Evolutionary conservation across 2,329 filamentous ascomycete species (phyloP).

Genomic region (Xylaria sp.): DNA sequence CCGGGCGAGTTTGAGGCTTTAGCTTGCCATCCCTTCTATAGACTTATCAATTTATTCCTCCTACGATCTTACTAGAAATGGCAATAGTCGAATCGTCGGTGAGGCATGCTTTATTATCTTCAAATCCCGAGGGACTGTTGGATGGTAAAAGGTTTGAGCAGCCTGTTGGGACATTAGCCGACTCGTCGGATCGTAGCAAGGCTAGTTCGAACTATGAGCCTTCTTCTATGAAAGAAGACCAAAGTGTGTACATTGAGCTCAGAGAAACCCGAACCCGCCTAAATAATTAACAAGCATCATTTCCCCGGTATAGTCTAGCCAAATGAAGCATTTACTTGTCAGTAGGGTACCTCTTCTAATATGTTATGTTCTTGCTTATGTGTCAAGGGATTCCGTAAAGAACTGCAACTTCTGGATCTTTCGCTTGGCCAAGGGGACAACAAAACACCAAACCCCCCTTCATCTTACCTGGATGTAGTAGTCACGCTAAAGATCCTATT

Average conservation of each 20-base stretch:
- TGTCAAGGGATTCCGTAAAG: neutral
- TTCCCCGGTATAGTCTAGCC: too few relatives aligned
- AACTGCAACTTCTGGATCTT: neutral
- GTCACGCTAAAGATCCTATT: neutral
- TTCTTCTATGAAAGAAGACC: neutral
- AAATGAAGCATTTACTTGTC: neutral
- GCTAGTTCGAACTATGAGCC: neutral
- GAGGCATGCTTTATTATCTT: neutral
- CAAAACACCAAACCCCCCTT: constrained; percentile 1
- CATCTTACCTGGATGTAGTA: constrained; percentile 19
- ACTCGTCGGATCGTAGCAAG: neutral
- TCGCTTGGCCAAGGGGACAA: neutral
- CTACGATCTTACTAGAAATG: constrained; percentile 25
- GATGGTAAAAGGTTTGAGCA: constrained; percentile 9
- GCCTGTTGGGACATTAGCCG: neutral
- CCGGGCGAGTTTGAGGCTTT: constrained; percentile 3
- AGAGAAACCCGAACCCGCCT: neutral
- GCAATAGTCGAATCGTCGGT: constrained; percentile 19
- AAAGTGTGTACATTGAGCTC: neutral
- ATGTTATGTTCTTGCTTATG: neutral
- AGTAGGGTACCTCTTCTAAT: neutral
- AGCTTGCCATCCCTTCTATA: constrained; percentile 4
- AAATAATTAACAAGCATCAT: too few relatives aligned
- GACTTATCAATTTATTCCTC: constrained; percentile 4
- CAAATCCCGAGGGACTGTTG: constrained; percentile 23